These are phyloP conservation scores for Mucor piriformis DNA, from an alignment of 371 early-diverging fungal species.

Conservation along the genomic window DNA sequence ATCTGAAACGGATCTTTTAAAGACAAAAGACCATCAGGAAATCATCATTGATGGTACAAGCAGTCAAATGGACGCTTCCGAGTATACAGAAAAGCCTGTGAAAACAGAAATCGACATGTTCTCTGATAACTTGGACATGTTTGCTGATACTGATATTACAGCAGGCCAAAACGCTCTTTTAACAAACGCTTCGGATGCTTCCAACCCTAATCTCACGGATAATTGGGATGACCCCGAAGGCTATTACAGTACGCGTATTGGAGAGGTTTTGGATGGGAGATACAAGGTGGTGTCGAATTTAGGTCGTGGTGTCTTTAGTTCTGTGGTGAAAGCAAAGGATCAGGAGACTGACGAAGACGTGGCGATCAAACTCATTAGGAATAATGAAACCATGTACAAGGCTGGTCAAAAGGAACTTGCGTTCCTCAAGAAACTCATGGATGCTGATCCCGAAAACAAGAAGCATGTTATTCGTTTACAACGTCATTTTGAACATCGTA, in stretches of 20 bases:
- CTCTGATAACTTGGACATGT: slow-evolving; percentile 68
- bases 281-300: slow-evolving; percentile 84
- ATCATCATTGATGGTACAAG: slow-evolving; percentile 30
- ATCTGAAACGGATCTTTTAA: slow-evolving; percentile 55
- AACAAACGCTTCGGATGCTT: slow-evolving; percentile 19
- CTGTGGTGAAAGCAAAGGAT: slow-evolving; percentile 90
- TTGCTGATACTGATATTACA: slow-evolving; percentile 35
- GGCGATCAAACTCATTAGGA: slow-evolving; percentile 96
- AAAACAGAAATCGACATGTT: slow-evolving; percentile 76
- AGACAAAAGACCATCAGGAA: slow-evolving; percentile 57
- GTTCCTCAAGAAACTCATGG: slow-evolving; percentile 81
- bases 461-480: slow-evolving; percentile 85
- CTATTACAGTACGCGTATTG: slow-evolving; percentile 89
- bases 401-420: slow-evolving; percentile 92
- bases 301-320: slow-evolving; percentile 94
- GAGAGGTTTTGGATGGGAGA: slow-evolving; percentile 81
- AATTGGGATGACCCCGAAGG: slow-evolving; percentile 97
- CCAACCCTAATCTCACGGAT: slow-evolving; percentile 70
- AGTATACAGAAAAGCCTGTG: slow-evolving; percentile 52
- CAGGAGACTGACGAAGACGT: slow-evolving; percentile 71
- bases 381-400: slow-evolving; percentile 93
- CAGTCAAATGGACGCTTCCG: slow-evolving; percentile 60
- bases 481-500: slow-evolving; percentile 87
- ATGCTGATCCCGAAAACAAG: slow-evolving; percentile 84
- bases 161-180: slow-evolving; percentile 27